Evolutionary conservation across 2,329 filamentous ascomycete genomes (phyloP), one percentile per base, ranked within the genome.

Genomic region (Cladophialophora chaetospira): DNA sequence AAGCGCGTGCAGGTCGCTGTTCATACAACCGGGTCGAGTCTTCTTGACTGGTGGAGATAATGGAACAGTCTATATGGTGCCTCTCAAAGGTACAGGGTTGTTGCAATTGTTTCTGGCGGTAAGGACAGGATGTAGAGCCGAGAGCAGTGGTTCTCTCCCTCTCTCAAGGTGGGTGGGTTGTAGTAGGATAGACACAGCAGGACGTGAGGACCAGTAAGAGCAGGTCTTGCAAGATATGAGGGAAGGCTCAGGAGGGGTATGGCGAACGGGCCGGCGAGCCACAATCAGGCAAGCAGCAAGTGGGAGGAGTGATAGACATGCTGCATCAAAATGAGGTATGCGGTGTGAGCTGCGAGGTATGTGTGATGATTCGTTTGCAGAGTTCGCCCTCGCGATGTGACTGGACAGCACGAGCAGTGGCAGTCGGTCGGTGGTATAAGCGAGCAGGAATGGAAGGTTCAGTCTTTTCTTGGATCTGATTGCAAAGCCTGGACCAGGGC

Each of bases 101-200:
- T 52, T 44, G 47, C 43, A 31, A 42, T 26, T 19, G 42, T 35
- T 46, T 55, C 28, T 43, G 47, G 53, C 60, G 60, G 60, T 62
- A 62, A 62, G 57, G 60, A 62, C 60, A 62, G 60, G 50, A 62
- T 48, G 53, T 55, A 57, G 49, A 59, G 49, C 31, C 33, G 44
- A 49, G 48, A 40, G 35, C 17, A 29, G n/a, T 51, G 15, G 31
- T 4, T 42, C 35, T 42, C 48, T 33, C 48, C 25, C 35, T 48
- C 59, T 61, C 52, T 54, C 51, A 54, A 58, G 44, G 26, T 33
- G n/a, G n/a, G 33, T 40, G 38, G 44, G 19, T 19, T 26, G 28
- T 29, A 40, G 38, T n/a, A 60, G 43, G 28, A 46, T 31, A 31
- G 36, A 58, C 52, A 52, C 31, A 43, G 21, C 35, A 57, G 40